Evolutionary conservation across 345 rosid species (phyloP), one percentile per base, ranked within the genome.

Genomic region (Arabidopsis thaliana): DNA sequence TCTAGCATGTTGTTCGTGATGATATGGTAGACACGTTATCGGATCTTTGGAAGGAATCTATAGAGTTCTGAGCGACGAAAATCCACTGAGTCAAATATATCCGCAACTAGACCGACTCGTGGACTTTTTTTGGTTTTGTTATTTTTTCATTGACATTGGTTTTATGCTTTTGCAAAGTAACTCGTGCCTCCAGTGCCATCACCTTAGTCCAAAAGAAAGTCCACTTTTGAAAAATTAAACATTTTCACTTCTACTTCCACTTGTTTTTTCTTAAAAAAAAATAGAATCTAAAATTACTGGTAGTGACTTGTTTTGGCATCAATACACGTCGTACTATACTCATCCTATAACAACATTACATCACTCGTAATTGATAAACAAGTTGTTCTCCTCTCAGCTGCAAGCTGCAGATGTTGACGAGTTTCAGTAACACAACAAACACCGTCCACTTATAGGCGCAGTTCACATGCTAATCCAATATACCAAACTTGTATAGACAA

Each of bases 261-360:
- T 33, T 28, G 3, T 28, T 28, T 28, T 28, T 28, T 4, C 3
- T 28, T 4, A 5, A 34, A 6, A 6, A 34, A 34, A 34, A 34
- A 1, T 34, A 34, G 38, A 34, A 34, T 34, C 7, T 34, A 34
- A 34, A 7, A 34, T 34, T 34, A 7, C 38, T 34, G 38, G 38
- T 34, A 34, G 38, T 34, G 38, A 34, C 52, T 62, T 50, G 42
- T 62, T 42, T 52, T 44, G 36, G 63, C 20, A 32, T 38, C 41
- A 10, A 61, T 42, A 30, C 44, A 20, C 37, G 59, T 32, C 33
- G 46, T 20, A 9, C 7, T 60, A 68, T 62, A 72, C 33, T 51
- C 76, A 38, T 38, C 20, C 8, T 62, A 69, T 62, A 72, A 52
- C 62, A 72, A 52, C 62, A 72, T 62, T 51, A 72, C 61, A 62